Evolutionary conservation across 805 yeast species (phyloP).

Genomic region (Suhomyces xylopsoci): DNA sequence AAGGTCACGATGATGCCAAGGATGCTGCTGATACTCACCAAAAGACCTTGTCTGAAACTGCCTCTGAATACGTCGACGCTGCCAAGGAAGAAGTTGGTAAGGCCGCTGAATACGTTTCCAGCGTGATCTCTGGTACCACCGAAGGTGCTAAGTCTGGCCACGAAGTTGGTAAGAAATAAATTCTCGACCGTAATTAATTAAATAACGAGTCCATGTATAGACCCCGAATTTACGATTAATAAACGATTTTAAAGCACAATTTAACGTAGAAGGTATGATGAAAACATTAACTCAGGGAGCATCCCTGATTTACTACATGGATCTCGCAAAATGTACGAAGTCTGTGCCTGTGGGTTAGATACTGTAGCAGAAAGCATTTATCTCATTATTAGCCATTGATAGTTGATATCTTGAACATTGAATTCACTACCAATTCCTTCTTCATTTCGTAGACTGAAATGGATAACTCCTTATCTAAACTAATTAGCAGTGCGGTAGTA

Average conservation of each 20-base stretch:
- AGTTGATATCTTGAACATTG: not conserved
- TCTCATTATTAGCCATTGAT: no score
- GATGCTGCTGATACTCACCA: conserved; percentile 22
- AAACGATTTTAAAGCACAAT: not conserved
- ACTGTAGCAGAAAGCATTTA: no score
- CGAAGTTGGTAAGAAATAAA: conserved; percentile 22
- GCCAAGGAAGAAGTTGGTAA: conserved; percentile 56
- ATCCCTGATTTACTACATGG: no score
- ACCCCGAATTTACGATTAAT: not conserved
- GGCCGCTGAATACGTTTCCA: conserved; percentile 55
- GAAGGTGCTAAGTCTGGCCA: conserved; percentile 46
- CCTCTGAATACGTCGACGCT: conserved; percentile 45
- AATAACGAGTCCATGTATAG: not conserved
- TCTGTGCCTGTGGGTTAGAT: not conserved
- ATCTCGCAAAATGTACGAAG: no score
- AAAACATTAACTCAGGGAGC: no score
- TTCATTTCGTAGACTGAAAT: not conserved
- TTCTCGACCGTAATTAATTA: not conserved
- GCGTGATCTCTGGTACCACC: conserved; percentile 54
- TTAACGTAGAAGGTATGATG: no score
- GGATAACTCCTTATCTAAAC: not conserved
- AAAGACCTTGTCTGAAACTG: conserved; percentile 40
- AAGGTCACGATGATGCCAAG: conserved; percentile 54
- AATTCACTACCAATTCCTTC: not conserved
- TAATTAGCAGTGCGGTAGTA: not conserved